Conservation (phyloP, 2,329 filamentous ascomycete genomes). For the Moelleriella libera region DNA sequence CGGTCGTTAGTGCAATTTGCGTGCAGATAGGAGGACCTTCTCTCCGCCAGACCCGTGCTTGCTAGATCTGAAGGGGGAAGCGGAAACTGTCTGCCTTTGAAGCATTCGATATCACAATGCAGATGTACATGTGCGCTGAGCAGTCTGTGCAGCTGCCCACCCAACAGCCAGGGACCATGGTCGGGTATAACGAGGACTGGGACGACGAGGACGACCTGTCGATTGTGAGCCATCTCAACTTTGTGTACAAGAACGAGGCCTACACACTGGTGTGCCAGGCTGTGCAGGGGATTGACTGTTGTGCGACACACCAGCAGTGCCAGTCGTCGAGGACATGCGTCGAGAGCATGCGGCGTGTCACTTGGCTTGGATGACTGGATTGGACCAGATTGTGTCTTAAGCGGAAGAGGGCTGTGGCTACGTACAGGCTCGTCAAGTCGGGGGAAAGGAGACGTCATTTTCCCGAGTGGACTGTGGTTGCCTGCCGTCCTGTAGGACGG, state of each 20-base stretch:
- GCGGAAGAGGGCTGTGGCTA: neutral
- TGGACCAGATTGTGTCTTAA: neutral
- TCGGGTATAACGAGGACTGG: neutral
- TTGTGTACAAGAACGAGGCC: no score
- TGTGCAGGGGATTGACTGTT: neutral
- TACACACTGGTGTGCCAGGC: no score
- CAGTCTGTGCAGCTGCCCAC: neutral
- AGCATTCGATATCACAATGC: neutral
- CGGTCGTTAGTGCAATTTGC: neutral
- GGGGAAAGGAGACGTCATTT: neutral
- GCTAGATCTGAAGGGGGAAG: neutral
- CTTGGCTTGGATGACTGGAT: neutral
- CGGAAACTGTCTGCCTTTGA: neutral
- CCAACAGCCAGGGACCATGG: neutral
- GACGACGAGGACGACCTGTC: neutral
- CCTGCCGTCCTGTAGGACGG: neutral
- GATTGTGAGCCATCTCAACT: neutral
- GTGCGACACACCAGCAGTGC: neutral
- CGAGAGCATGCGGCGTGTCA: neutral
- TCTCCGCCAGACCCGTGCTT: neutral
- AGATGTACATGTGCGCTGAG: neutral
- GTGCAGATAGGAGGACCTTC: neutral
- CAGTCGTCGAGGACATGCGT: no score
- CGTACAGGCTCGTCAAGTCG: neutral
- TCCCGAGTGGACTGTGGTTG: neutral